Evolutionary conservation across 176 grass and related monocot genomes (phyloP).

Genomic region (Canna indica): DNA sequence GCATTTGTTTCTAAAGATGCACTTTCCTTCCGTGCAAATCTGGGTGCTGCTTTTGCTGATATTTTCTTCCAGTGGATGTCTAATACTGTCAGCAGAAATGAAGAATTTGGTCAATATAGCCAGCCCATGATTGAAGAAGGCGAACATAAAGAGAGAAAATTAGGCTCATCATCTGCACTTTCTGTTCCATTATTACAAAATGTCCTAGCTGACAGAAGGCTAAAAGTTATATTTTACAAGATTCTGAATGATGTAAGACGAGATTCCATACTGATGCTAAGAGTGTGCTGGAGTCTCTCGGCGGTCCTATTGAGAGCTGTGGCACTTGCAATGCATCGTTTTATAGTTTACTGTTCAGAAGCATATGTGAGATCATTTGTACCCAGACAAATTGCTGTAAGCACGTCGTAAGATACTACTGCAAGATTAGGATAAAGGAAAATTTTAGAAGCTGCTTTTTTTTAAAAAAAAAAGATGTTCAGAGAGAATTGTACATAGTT

Average conservation of each 20-base stretch:
- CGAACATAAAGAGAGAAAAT: constrained; percentile 1
- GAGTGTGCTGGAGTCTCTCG: constrained; percentile 34
- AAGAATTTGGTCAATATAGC: not conserved
- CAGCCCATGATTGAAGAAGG: not conserved
- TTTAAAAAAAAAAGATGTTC: too few relatives aligned
- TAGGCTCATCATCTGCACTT: constrained; percentile 1
- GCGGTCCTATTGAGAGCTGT: constrained; percentile 14
- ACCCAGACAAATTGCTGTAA: not conserved
- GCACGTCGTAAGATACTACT: not conserved
- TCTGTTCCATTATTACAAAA: constrained; percentile 19
- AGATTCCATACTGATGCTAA: constrained; percentile 32
- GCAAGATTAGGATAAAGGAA: not conserved
- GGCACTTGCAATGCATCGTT: constrained; percentile 33
- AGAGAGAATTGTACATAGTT: not conserved
- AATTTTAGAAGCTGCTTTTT: not conserved
- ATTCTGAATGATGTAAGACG: constrained; percentile 35
- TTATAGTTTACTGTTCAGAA: constrained; percentile 30
- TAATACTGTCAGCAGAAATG: constrained; percentile 16
- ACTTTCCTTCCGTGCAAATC: constrained; percentile 25
- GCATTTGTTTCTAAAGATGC: constrained; percentile 52
- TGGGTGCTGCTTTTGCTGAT: constrained; percentile 30
- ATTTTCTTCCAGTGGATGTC: constrained; percentile 46
- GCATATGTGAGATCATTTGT: constrained; percentile 14
- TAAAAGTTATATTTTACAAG: constrained; percentile 58
- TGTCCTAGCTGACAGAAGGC: constrained; percentile 32